Percentiles rank a stretch among this genome's conserved stretches.
Conservation (phyloP, 2,329 filamentous ascomycete genomes). For the Coleophoma eucalyptorum region DNA sequence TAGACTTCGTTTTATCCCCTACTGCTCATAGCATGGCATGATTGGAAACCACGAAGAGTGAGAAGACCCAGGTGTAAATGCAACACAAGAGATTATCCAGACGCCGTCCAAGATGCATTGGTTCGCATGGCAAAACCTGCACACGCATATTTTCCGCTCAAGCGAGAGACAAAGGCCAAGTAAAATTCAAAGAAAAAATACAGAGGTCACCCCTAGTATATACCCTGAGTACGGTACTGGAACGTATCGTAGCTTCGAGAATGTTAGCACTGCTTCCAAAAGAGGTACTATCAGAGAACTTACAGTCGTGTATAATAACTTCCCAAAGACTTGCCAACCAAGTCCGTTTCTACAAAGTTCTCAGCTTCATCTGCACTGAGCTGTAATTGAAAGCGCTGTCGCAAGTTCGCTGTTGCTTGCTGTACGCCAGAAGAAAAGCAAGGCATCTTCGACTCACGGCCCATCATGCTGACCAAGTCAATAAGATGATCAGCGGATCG, state of each 20-base stretch:
- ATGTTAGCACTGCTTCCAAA: conserved; percentile 4
- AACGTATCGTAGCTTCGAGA: conserved; percentile 71
- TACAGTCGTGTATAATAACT: conserved; percentile 86
- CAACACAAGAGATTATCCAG: too few relatives aligned
- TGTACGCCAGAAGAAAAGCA: conserved; percentile 74
- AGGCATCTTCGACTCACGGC: conserved; percentile 77
- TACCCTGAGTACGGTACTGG: conserved; percentile 84
- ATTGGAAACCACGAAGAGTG: neutral
- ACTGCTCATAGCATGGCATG: too few relatives aligned
- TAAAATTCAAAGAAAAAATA: neutral
- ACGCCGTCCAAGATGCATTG: too few relatives aligned
- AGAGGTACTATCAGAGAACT: conserved; percentile 30
- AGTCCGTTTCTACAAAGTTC: conserved; percentile 73
- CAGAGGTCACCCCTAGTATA: conserved; percentile 53
- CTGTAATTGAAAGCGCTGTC: conserved; percentile 77
- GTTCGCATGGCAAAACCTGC: neutral
- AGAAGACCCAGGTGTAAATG: neutral
- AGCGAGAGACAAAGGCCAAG: too few relatives aligned
- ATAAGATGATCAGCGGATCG: conserved; percentile 78
- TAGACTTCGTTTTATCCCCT: too few relatives aligned
- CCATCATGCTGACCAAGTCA: conserved; percentile 82
- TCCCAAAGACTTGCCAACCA: conserved; percentile 76
- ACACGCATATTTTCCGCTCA: neutral
- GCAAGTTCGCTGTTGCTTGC: conserved; percentile 64
- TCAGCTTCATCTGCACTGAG: conserved; percentile 80